These are phyloP conservation scores for Dichomitus squalens DNA, from an alignment of 1,284 basidiomycete genomes.

Conservation along the genomic window DNA sequence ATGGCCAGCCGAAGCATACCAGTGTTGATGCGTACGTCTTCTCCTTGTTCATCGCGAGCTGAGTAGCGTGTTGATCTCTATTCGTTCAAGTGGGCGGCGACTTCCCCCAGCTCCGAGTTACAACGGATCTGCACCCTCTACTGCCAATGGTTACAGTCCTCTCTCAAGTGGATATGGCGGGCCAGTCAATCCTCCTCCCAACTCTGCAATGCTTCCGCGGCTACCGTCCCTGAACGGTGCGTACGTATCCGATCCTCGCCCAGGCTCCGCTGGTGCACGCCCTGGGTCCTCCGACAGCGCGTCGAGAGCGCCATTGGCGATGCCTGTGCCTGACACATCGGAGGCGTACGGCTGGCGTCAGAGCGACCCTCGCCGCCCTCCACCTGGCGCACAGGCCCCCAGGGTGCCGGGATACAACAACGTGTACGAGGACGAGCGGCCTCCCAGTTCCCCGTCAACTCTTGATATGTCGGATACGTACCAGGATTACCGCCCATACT, in stretches of 20 bases:
- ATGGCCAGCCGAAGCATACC: slow-evolving; percentile 24
- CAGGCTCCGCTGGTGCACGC: slow-evolving; percentile 18
- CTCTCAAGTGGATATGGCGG: slow-evolving; percentile 10
- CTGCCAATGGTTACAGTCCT: slow-evolving; percentile 7
- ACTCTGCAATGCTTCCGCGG: slow-evolving; percentile 16
- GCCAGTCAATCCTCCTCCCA: slow-evolving; percentile 17
- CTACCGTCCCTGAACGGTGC: slow-evolving; percentile 21
- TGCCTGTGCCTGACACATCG: slow-evolving; percentile 30
- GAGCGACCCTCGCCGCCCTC: slow-evolving; percentile 21
- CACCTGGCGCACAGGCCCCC: slow-evolving; percentile 23
- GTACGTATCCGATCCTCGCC: slow-evolving; percentile 19
- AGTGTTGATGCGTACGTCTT: slow-evolving; percentile 29
- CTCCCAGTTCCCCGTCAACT: slow-evolving; percentile 30
- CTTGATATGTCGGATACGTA: slow-evolving; percentile 25
- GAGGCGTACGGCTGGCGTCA: slow-evolving; percentile 24
- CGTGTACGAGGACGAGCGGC: slow-evolving; percentile 24
- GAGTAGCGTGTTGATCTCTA: background rate
- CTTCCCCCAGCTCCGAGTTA: slow-evolving; percentile 23
- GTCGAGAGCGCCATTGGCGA: slow-evolving; percentile 17
- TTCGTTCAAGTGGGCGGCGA: slow-evolving; percentile 17
- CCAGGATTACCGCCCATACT: slow-evolving; percentile 20
- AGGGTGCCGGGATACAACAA: slow-evolving; percentile 22
- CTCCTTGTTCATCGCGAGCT: background rate
- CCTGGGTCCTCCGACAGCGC: slow-evolving; percentile 25
- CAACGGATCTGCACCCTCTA: background rate